Conservation (phyloP, 139 green algal genomes). For the Trebouxia sp. region DNA sequence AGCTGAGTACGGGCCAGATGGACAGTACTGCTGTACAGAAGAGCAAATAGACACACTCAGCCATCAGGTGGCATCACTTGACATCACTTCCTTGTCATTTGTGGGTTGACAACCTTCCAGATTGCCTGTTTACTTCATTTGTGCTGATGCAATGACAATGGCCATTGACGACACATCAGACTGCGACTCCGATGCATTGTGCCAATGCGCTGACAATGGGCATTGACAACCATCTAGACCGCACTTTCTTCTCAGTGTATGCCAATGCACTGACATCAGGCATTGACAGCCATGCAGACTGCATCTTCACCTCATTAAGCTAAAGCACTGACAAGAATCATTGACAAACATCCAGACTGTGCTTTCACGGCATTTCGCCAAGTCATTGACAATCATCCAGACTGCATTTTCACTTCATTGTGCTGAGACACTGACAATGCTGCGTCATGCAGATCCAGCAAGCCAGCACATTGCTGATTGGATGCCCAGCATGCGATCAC, state of each 20-base stretch:
- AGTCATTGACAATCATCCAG: not conserved
- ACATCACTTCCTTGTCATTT: no score
- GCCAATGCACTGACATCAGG: not conserved
- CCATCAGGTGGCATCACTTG: constrained; percentile 48
- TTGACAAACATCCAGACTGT: constrained; percentile 47
- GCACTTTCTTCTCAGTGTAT: no score
- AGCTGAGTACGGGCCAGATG: constrained; percentile 41
- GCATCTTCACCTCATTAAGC: not conserved
- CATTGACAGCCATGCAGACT: not conserved
- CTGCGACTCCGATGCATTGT: not conserved
- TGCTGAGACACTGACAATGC: not conserved
- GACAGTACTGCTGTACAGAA: constrained; percentile 76
- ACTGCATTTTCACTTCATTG: not conserved
- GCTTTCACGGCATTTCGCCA: not conserved
- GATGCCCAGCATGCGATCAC: constrained; percentile 87
- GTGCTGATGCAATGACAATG: no score
- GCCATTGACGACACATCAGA: no score
- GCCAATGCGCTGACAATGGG: not conserved
- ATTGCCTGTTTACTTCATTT: not conserved
- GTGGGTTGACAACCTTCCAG: no score
- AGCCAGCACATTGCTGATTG: constrained; percentile 75
- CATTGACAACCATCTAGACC: constrained; percentile 45
- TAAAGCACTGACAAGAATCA: not conserved
- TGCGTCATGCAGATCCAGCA: constrained; percentile 54
- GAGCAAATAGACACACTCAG: constrained; percentile 75